phyloP scores from a whole-genome alignment of 306 rosid species.

The Calophaca sinica region DNA sequence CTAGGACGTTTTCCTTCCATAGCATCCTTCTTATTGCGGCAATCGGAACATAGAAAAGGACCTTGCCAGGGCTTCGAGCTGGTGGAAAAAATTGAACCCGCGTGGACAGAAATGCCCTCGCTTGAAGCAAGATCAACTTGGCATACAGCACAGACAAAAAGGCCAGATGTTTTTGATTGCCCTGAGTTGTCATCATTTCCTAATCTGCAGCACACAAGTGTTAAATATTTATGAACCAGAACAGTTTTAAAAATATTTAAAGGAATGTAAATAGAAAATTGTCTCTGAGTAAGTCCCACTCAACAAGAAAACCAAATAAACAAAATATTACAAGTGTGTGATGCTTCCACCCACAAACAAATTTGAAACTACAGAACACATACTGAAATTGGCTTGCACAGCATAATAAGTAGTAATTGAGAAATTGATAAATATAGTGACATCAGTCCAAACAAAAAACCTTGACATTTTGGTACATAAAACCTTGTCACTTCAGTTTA shows the following conservation, averaged over 20 bases:
- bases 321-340: not conserved
- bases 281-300: not conserved
- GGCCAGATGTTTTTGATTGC: constrained; percentile 79
- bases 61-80: constrained; percentile 98
- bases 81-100: constrained; percentile 90
- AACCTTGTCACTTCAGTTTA: no score
- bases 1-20: constrained; percentile 99
- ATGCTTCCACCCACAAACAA: constrained; percentile 23
- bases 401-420: no score
- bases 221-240: constrained; percentile 21
- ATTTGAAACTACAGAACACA: constrained; percentile 25
- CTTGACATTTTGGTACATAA: no score
- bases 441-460: no score
- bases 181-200: constrained; percentile 73
- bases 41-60: constrained; percentile 86
- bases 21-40: constrained; percentile 94
- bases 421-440: no score
- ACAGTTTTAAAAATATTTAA: not conserved
- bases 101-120: constrained; percentile 92
- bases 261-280: not conserved
- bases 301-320: constrained; percentile 7
- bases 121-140: constrained; percentile 92
- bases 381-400: no score
- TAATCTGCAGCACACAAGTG: constrained; percentile 60
- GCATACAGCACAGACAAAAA: constrained; percentile 89